Evolutionary conservation across 1,139 yeast genomes (phyloP).

Genomic region (Suhomyces guaymorum): DNA sequence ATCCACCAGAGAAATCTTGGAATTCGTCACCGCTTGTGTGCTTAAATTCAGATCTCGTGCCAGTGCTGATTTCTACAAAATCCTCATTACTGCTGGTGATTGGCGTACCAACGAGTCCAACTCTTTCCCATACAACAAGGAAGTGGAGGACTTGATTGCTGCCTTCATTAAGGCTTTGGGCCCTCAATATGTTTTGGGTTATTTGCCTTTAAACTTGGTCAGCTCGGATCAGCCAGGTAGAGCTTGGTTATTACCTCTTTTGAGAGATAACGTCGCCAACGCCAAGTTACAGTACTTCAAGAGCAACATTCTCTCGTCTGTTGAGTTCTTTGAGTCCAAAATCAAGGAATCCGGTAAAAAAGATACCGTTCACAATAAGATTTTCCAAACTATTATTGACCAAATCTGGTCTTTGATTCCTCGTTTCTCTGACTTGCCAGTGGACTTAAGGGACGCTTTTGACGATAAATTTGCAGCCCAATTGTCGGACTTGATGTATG

Average conservation of each 20-base stretch:
- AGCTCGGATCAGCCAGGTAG: conserved; percentile 59
- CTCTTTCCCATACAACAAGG: conserved; percentile 69
- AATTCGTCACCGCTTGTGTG: conserved; percentile 64
- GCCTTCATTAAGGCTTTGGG: conserved; percentile 81
- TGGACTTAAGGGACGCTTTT: conserved; percentile 64
- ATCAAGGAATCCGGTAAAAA: conserved; percentile 42
- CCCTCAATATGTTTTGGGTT: conserved; percentile 74
- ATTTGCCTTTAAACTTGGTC: conserved; percentile 74
- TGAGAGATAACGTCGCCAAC: conserved; percentile 80
- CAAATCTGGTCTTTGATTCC: conserved; percentile 94
- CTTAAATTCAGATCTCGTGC: conserved; percentile 65
- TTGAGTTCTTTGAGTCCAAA: conserved; percentile 56
- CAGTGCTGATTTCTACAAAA: conserved; percentile 69
- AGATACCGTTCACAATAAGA: conserved; percentile 67
- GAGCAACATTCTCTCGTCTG: conserved; percentile 64
- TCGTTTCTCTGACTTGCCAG: conserved; percentile 83
- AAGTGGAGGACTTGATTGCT: conserved; percentile 78
- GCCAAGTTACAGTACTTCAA: conserved; percentile 69
- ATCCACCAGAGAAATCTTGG: conserved; percentile 75
- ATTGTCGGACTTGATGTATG: conserved; percentile 72
- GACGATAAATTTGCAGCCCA: conserved; percentile 75
- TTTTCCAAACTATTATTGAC: conserved; percentile 79
- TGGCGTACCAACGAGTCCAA: conserved; percentile 81
- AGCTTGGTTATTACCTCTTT: conserved; percentile 93
- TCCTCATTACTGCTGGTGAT: conserved; percentile 74